These are phyloP conservation scores for Rhodamnia rubescens DNA, from an alignment of 345 rosid genomes.

Conservation along the genomic window DNA sequence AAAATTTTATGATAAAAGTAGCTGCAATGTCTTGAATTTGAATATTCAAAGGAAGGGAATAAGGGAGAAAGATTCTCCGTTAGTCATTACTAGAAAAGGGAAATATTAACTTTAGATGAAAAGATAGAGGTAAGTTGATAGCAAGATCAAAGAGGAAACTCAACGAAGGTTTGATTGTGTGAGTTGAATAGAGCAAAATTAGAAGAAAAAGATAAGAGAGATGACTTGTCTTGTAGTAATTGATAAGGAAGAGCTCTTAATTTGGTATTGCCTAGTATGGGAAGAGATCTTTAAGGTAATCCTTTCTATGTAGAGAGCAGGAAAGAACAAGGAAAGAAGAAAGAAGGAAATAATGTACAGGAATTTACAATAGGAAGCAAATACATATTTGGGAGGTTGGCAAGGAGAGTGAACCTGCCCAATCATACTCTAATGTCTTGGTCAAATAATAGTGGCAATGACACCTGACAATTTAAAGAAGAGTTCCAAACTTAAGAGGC, in stretches of 20 bases:
- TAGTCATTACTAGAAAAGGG: neutral
- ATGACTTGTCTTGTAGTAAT: too few species aligned
- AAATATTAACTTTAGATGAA: too few species aligned
- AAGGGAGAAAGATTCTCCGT: neutral
- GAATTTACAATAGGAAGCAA: neutral
- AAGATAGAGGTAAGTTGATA: neutral
- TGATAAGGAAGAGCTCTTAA: too few species aligned
- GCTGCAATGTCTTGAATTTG: neutral
- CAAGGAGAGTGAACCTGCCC: neutral
- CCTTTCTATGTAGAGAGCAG: neutral
- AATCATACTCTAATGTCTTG: neutral
- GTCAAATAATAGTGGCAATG: too few species aligned
- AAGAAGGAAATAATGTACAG: neutral
- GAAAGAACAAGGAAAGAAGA: neutral
- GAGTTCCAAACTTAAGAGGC: neutral
- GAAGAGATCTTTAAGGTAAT: neutral
- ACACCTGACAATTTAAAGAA: neutral
- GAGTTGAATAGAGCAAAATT: too few species aligned
- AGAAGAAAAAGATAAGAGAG: too few species aligned
- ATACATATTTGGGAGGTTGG: neutral
- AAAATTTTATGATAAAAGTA: too few species aligned
- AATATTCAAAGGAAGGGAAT: neutral
- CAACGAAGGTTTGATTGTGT: too few species aligned
- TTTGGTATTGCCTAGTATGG: neutral
- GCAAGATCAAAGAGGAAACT: neutral